Conservation (phyloP, 331 rosid species). For the Spiraea crenata region DNA sequence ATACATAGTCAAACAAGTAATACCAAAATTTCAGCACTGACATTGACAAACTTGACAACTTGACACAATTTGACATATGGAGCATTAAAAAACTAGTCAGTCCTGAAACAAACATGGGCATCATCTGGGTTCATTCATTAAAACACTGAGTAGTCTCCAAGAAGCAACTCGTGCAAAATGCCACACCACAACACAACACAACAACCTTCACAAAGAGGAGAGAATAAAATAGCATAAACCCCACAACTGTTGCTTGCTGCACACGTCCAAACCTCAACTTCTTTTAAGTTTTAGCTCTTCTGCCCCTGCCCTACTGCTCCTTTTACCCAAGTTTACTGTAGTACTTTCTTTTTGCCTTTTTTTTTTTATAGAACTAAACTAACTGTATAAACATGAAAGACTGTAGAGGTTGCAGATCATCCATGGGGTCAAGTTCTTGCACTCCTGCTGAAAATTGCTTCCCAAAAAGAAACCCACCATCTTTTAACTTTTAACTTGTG, state of each 20-base stretch:
- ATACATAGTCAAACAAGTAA: constrained; percentile 28
- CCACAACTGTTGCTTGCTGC: neutral
- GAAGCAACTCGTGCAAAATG: constrained; percentile 38
- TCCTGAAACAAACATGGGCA: constrained; percentile 28
- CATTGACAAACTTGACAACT: constrained; percentile 1
- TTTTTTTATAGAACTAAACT: neutral
- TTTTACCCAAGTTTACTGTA: neutral
- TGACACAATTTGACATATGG: neutral
- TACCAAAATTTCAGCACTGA: constrained; percentile 20
- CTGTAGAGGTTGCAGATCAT: constrained; percentile 4
- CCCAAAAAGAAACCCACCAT: neutral
- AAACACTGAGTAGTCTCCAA: constrained; percentile 19
- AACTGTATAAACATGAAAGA: constrained; percentile 13
- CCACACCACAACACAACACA: constrained; percentile 13
- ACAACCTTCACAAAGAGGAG: neutral
- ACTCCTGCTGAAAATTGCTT: neutral
- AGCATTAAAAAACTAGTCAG: constrained; percentile 27
- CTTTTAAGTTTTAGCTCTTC: neutral
- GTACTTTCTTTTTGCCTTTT: neutral
- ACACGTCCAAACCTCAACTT: neutral
- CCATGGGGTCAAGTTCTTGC: neutral
- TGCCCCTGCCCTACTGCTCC: neutral
- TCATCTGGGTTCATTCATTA: constrained; percentile 20
- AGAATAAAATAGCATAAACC: constrained; percentile 12
- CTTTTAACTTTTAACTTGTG: constrained; percentile 22